These are phyloP conservation scores for Casaregolazyma lundiana DNA, from an alignment of 1,139 yeast genomes.

Conservation along the genomic window DNA sequence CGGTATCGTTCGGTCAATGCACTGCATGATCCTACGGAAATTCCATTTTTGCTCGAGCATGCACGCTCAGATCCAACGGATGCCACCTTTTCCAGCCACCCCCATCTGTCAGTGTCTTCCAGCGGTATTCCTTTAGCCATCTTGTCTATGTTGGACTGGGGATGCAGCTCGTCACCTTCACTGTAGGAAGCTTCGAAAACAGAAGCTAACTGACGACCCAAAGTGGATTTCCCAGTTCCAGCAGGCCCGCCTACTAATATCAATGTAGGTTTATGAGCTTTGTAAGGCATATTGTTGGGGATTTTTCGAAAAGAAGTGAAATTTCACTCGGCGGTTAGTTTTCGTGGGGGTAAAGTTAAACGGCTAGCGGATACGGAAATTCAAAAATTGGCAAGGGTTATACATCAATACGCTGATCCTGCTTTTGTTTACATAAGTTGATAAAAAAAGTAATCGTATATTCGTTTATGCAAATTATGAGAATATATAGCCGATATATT, in stretches of 20 bases:
- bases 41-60: constrained; percentile 34
- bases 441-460: too few relatives aligned
- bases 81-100: constrained; percentile 65
- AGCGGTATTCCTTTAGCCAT: constrained; percentile 80
- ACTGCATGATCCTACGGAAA: constrained; percentile 70
- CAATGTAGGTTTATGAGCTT: constrained; percentile 6
- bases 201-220: constrained; percentile 52
- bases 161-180: constrained; percentile 85
- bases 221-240: constrained; percentile 87
- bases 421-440: too few relatives aligned
- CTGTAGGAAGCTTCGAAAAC: constrained; percentile 51
- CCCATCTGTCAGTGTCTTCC: constrained; percentile 88
- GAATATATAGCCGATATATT: background rate
- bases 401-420: too few relatives aligned
- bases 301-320: background rate
- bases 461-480: background rate
- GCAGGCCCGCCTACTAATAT: constrained; percentile 81
- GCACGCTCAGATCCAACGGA: constrained; percentile 33
- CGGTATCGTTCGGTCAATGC: constrained; percentile 73
- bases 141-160: constrained; percentile 65
- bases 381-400: too few relatives aligned
- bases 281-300: constrained; percentile 2
- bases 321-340: background rate
- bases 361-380: background rate
- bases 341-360: constrained; percentile 5